Evolutionary conservation across 208 protist genomes (phyloP).

Genomic region (Jaenimonas drosophilae): DNA sequence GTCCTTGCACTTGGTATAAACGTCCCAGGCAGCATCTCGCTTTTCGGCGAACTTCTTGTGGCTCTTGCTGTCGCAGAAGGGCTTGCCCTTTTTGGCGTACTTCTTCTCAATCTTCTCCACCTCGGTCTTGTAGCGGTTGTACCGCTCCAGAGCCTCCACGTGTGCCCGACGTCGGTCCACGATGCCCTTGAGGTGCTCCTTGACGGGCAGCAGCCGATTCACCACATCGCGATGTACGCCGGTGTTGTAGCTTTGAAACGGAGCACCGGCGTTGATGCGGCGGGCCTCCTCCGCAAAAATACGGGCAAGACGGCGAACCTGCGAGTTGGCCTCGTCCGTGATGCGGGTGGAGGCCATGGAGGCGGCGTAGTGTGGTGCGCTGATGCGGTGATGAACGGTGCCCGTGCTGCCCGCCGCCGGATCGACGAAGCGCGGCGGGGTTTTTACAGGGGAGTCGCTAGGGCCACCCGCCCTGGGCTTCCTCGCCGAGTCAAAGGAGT

Average conservation of each 20-base stretch:
- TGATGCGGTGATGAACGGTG: neutral
- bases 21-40: conserved; percentile 29
- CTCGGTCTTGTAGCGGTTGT: conserved; percentile 42
- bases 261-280: conserved; percentile 38
- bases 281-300: conserved; percentile 39
- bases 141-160: conserved; percentile 21
- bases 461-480: too few species aligned
- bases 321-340: conserved; percentile 23
- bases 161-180: conserved; percentile 14
- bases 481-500: too few species aligned
- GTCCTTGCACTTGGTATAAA: conserved; percentile 18
- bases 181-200: conserved; percentile 31
- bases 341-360: conserved; percentile 24
- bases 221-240: conserved; percentile 51
- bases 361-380: conserved; percentile 9
- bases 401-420: neutral
- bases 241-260: conserved; percentile 49
- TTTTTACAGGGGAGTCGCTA: too few species aligned
- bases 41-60: conserved; percentile 41
- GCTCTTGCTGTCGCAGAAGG: conserved; percentile 45
- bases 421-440: too few species aligned
- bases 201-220: conserved; percentile 36
- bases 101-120: conserved; percentile 52
- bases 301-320: conserved; percentile 32
- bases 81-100: conserved; percentile 47